A percentile compares a stretch with the other conserved stretches of the same genome.
Evolutionary conservation across 768 basidiomycete species (phyloP).

Genomic region (Piloderma croceum): DNA sequence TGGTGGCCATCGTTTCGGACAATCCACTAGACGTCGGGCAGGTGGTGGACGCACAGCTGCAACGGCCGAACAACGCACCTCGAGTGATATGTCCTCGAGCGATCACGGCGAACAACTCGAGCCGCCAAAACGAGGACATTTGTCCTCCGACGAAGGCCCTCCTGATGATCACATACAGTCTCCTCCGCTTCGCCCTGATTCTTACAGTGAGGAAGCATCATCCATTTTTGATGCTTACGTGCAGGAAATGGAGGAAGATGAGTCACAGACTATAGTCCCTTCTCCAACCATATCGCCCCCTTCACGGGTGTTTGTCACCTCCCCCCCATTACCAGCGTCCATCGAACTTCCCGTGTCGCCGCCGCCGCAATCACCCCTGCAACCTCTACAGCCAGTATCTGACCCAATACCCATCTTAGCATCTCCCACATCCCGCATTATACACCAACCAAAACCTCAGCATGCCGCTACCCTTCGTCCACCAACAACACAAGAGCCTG

Average conservation of each 20-base stretch:
- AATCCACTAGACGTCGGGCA: constrained; percentile 22
- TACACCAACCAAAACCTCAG: constrained; percentile 68
- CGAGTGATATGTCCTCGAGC: constrained; percentile 67
- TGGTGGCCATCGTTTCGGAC: constrained; percentile 75
- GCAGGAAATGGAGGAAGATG: constrained; percentile 50
- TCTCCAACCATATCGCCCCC: too few species aligned
- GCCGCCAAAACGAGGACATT: constrained; percentile 27
- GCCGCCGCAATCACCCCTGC: constrained; percentile 14
- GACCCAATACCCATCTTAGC: constrained; percentile 26
- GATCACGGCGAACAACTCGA: constrained; percentile 57
- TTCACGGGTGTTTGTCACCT: too few species aligned
- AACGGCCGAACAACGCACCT: constrained; percentile 46
- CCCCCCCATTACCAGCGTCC: constrained; percentile 19
- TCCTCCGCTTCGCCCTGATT: constrained; percentile 49
- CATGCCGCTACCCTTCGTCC: constrained; percentile 44
- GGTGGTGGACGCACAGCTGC: constrained; percentile 13
- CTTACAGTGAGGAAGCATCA: constrained; percentile 73
- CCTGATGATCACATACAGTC: constrained; percentile 45
- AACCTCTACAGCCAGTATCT: constrained; percentile 23
- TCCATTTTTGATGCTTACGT: constrained; percentile 80
- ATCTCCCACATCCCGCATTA: constrained; percentile 31
- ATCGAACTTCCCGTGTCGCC: constrained; percentile 11
- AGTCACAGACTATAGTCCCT: constrained; percentile 20
- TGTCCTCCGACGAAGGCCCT: constrained; percentile 35
- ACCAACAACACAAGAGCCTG: constrained; percentile 32